Base-by-base conservation (phyloP, 2,329 filamentous ascomycete species). In the Exserohilum rostratum region DNA sequence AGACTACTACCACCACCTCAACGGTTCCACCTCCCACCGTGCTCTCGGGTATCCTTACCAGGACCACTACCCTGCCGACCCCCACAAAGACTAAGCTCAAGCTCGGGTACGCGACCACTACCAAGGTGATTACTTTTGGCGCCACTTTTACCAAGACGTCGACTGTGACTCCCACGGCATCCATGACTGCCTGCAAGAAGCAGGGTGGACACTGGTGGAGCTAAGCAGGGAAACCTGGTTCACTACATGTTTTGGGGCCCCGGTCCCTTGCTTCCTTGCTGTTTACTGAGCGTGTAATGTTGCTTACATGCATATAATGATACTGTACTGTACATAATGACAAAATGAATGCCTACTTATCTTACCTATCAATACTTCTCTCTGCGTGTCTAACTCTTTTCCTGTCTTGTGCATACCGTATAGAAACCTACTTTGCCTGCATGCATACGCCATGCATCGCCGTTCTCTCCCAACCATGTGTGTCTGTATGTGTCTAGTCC, bases 21-120 rank as follows among this genome's bases (percentile, higher is more conserved):
- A 75, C 68, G 0, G 55, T 76, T 1, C 72, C 75, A 3, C 70
- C 75, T 15, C 58, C 63, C 3, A 78, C 76, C 0, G 61, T 77
- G 9, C 68, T 68, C 40, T 71, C 67, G 5, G 76, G 76, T 9
- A 54, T 68, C 13, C 68, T 64, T 13, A 74, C 69, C 1, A 52
- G 57, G 2, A 76, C 70, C 0, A 66, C 70, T 9, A 77, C 75
- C 1, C 66, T 72, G 2, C 73, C 75, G 5, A 73, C 73, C 2
- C 66, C 67, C 0, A 76, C 73, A 0, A 74, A 73, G 54, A 75
- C 74, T 3, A 59, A 62, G 6, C 44, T 72, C 31, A 59, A 54
- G 3, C 68, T 69, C 39, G 68, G 60, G 7, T 72, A 60, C 17
- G 52, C 63, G 6, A 66, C 61, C 0, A 69, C 65, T 1, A 76